phyloP scores from a whole-genome alignment of 176 grass and related monocot species.

The Aegilops longissima region DNA sequence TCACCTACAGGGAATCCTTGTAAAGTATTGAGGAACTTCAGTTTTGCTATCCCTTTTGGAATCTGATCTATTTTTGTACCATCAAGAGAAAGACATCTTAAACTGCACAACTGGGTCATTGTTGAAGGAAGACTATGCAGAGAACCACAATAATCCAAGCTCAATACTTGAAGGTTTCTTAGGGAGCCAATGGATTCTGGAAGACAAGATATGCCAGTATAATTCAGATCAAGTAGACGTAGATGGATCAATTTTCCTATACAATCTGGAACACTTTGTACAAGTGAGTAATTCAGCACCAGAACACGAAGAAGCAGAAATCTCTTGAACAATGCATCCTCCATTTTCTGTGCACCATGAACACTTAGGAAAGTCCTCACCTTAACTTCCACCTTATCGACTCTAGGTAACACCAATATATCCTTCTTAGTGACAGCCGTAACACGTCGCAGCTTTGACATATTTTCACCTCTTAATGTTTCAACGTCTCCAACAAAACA shows the following conservation, averaged over 20 bases:
- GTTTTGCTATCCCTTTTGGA: neutral
- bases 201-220: neutral
- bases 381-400: neutral
- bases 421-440: neutral
- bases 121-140: neutral
- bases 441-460: neutral
- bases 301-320: constrained; percentile 1
- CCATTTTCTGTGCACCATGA: neutral
- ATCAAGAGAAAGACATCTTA: neutral
- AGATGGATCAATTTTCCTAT: neutral
- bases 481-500: constrained; percentile 9
- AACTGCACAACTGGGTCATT: neutral
- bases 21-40: neutral
- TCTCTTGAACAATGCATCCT: neutral
- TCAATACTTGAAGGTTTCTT: constrained; percentile 13
- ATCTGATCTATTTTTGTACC: neutral
- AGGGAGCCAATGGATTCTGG: constrained; percentile 4
- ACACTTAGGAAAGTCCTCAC: neutral
- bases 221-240: neutral
- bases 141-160: neutral
- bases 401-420: neutral
- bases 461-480: neutral
- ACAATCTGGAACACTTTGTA: neutral
- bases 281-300: neutral
- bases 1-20: neutral